Conservation (phyloP, 164 flowering plant species). For the Vitis cinerea region DNA sequence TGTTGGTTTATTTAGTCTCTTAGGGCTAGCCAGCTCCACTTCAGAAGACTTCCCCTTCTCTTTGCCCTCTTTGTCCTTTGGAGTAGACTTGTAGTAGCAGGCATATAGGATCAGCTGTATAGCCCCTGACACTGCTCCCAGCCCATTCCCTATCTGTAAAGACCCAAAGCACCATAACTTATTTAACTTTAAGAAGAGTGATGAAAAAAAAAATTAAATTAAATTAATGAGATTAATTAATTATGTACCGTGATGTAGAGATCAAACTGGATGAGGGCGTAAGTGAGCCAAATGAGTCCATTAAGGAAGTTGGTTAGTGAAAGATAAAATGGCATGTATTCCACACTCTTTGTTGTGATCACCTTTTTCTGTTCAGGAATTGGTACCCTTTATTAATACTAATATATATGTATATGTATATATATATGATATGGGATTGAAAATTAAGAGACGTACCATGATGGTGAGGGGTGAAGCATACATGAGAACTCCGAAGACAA, state of each 20-base stretch:
- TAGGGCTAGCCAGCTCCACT: not conserved
- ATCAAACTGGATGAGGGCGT: slow-evolving; percentile 58
- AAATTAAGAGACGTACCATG: slow-evolving; percentile 32
- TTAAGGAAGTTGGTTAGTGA: slow-evolving; percentile 45
- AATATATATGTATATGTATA: no score
- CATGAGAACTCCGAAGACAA: slow-evolving; percentile 53
- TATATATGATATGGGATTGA: not conserved
- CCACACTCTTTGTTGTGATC: slow-evolving; percentile 65
- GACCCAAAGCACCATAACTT: not conserved
- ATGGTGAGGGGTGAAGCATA: slow-evolving; percentile 61
- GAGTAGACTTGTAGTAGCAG: slow-evolving; percentile 17
- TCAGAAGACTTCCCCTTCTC: slow-evolving; percentile 18
- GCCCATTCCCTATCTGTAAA: slow-evolving; percentile 54
- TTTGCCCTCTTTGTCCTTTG: slow-evolving; percentile 2
- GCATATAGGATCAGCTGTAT: slow-evolving; percentile 43
- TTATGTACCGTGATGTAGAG: slow-evolving; percentile 43
- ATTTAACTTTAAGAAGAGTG: not conserved
- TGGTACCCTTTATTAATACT: no score
- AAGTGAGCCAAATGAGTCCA: slow-evolving; percentile 52
- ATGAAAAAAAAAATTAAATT: not conserved
- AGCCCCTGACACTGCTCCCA: slow-evolving; percentile 46
- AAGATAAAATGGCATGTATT: slow-evolving; percentile 64
- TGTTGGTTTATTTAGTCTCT: no score
- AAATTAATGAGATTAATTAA: not conserved
- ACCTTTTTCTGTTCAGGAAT: slow-evolving; percentile 48